Evolutionary conservation across 2,329 filamentous ascomycete species (phyloP).

Genomic region (Paraphaeosphaeria sporulosa): DNA sequence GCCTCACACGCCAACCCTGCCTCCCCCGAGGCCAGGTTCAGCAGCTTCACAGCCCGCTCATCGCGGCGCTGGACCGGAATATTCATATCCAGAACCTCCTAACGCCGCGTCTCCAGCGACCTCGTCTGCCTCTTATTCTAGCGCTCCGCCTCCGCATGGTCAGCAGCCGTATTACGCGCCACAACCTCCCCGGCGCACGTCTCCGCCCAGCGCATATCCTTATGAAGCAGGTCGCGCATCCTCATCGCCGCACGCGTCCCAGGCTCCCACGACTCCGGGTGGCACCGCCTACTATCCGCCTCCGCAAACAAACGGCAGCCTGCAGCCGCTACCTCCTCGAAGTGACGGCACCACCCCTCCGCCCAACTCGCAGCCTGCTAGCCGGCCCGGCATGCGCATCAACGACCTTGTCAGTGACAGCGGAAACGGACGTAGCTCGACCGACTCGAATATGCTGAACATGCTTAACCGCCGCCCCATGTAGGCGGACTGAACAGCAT

Average conservation of each 20-base stretch:
- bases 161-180: conserved; percentile 51
- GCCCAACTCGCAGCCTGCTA: conserved; percentile 39
- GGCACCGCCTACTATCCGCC: conserved; percentile 43
- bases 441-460: conserved; percentile 54
- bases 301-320: conserved; percentile 35
- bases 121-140: conserved; percentile 50
- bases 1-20: conserved; percentile 60
- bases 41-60: conserved; percentile 51
- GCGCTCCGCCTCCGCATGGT: conserved; percentile 42
- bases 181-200: conserved; percentile 50
- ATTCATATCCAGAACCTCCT: conserved; percentile 54
- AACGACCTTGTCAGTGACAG: conserved; percentile 51
- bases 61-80: conserved; percentile 46
- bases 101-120: conserved; percentile 55
- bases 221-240: conserved; percentile 53
- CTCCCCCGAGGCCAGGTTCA: conserved; percentile 56
- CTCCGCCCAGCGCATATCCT: conserved; percentile 52
- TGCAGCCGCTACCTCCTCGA: conserved; percentile 46
- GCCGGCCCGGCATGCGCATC: conserved; percentile 52
- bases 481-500: conserved; percentile 27
- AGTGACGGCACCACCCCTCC: conserved; percentile 52
- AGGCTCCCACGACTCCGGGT: conserved; percentile 48
- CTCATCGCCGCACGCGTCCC: conserved; percentile 50
- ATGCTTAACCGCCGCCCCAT: conserved; percentile 51
- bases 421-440: conserved; percentile 48